Evolutionary conservation across 169 alveolate species (phyloP), one percentile per base, ranked within the genome.

Genomic region (Plasmodium ovale): DNA sequence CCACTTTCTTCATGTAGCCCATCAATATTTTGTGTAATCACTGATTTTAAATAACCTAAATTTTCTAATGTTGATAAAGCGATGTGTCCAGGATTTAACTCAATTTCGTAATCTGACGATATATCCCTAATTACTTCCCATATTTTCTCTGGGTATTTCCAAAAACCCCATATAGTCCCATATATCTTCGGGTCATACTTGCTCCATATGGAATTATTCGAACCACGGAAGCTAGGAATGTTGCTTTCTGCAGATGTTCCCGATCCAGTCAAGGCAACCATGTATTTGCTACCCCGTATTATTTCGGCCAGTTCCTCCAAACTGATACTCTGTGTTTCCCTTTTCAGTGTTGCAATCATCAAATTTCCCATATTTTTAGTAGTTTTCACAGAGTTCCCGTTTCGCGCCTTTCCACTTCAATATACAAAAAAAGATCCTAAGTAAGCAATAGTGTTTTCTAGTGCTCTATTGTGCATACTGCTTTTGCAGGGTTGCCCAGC

Each of bases 1-100:
- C 88, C 88, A 74, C 88, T 74, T 37, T 60, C 88, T 53, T 74
- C 88, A 60, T 74, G 88, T 27, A 74, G 47, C 1, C 88, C 88
- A 74, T 74, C 88, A 21, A 74, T 62, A 31, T 74, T 74, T 29
- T 74, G 88, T 60, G 88, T 74, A 23, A 74, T 60, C n/a, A 74
- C 74, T 29, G 88, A 25, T 54, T 74, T 74, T 58, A 74, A 74
- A 53, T 74, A 74, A 4, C 88, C 88, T 12, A 74, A 47, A 60
- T 29, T 74, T 74, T 74, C 88, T 60, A 74, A 74, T 9, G 47
- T 59, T 35, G 88, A 74, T 25, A 74, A 35, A 37, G 88, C 88
- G 27, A 21, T 21, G 44, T 74, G 88, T 27, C 88, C 88, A 21
- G 42, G 70, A 21, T 74, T 74, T 54, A 74, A 9, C 47, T 44